Evolutionary conservation across 495 filamentous ascomycete species (phyloP).

Genomic region (Beverwykella pulmonaria): DNA sequence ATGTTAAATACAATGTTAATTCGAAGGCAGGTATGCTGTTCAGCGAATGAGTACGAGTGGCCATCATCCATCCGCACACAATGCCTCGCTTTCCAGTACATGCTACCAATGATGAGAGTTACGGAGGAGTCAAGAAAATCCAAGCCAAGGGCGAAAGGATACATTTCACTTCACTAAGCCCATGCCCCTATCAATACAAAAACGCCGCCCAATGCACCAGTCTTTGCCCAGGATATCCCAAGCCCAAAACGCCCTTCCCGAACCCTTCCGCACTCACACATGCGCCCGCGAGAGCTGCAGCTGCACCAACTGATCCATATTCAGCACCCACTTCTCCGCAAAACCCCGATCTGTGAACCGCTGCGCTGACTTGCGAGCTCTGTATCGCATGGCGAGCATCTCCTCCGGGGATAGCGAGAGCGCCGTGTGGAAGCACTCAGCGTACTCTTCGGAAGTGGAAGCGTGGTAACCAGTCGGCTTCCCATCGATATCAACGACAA

Average conservation of each 20-base stretch:
- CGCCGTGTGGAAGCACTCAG: constrained; percentile 73
- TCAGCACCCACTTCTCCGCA: constrained; percentile 67
- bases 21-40: too few relatives aligned
- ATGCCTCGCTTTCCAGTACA: too few relatives aligned
- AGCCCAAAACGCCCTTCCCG: background rate
- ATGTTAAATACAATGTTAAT: too few relatives aligned
- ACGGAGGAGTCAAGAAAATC: too few relatives aligned
- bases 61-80: too few relatives aligned
- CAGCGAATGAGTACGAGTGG: too few relatives aligned
- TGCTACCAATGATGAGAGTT: too few relatives aligned
- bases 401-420: constrained; percentile 68
- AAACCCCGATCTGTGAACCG: constrained; percentile 90
- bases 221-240: background rate
- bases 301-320: constrained; percentile 71
- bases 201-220: background rate
- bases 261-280: background rate
- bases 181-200: background rate
- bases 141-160: too few relatives aligned
- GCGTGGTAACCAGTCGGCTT: constrained; percentile 84
- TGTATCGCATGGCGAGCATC: constrained; percentile 67
- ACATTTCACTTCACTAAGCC: too few relatives aligned
- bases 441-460: constrained; percentile 73
- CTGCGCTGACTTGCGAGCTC: constrained; percentile 74
- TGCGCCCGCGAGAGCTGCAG: constrained; percentile 41
- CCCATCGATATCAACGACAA: constrained; percentile 78